Evolutionary conservation across 1,139 yeast species (phyloP).

Genomic region (Kodamaea anthophila): DNA sequence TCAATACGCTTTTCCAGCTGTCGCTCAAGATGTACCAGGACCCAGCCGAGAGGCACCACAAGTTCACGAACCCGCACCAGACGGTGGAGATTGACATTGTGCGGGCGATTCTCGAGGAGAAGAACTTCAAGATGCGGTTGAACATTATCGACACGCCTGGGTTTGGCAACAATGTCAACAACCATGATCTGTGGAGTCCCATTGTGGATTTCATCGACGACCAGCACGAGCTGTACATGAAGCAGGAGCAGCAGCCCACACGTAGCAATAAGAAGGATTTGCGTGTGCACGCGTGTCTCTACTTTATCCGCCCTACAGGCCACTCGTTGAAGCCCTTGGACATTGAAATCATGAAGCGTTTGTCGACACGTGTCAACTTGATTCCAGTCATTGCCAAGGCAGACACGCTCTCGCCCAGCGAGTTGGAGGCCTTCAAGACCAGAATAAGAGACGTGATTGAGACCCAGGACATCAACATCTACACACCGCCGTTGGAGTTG

Average conservation of each 20-base stretch:
- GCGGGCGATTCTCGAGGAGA: conserved; percentile 89
- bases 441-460: conserved; percentile 87
- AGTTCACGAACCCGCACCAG: conserved; percentile 59
- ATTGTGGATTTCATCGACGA: conserved; percentile 92
- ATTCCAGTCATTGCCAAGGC: conserved; percentile 95
- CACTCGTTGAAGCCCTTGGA: conserved; percentile 92
- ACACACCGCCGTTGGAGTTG: conserved; percentile 76
- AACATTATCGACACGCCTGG: conserved; percentile 97
- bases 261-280: conserved; percentile 68
- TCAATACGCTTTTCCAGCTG: conserved; percentile 85
- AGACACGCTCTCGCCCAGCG: conserved; percentile 82
- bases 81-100: conserved; percentile 89
- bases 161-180: conserved; percentile 93
- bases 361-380: conserved; percentile 83
- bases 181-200: conserved; percentile 89
- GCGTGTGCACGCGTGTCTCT: conserved; percentile 92
- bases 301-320: conserved; percentile 94
- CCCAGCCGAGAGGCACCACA: conserved; percentile 59
- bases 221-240: conserved; percentile 91
- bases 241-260: conserved; percentile 92
- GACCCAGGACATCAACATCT: conserved; percentile 86
- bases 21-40: conserved; percentile 60
- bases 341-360: conserved; percentile 85
- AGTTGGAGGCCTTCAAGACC: conserved; percentile 73
- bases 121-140: conserved; percentile 77